Conservation (phyloP, 2,329 filamentous ascomycete species). For the Colletotrichum navitas region DNA sequence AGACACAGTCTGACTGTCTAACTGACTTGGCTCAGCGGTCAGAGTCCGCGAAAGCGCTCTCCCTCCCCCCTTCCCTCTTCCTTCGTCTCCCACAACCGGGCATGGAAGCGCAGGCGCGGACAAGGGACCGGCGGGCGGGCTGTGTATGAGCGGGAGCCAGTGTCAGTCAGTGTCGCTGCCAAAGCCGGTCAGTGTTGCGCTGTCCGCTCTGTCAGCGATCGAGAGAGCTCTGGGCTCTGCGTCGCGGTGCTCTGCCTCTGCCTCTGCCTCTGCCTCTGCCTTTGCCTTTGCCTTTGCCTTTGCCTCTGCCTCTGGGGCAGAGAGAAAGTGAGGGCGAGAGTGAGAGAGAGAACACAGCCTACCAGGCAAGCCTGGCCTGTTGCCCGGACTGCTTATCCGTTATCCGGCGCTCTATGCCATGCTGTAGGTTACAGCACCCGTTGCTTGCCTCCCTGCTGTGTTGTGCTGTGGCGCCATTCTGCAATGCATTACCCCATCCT, state of each 20-base stretch:
- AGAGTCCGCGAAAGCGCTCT: neutral
- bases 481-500: conserved; percentile 21
- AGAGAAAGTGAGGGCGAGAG: no score
- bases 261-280: neutral
- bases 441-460: conserved; percentile 4
- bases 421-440: neutral
- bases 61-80: neutral
- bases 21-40: conserved; percentile 17
- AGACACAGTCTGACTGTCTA: conserved; percentile 13
- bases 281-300: neutral
- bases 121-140: conserved; percentile 19
- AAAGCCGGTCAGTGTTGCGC: conserved; percentile 23
- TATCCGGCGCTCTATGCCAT: neutral
- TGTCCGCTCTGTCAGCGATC: conserved; percentile 18
- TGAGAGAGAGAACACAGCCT: neutral
- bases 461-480: conserved; percentile 3
- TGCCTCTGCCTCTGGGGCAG: no score
- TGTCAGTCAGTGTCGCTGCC: conserved; percentile 35
- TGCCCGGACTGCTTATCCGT: neutral
- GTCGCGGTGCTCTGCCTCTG: conserved; percentile 11
- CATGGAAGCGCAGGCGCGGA: conserved; percentile 16
- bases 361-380: neutral
- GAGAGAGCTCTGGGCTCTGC: conserved; percentile 11
- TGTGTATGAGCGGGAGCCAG: conserved; percentile 36
- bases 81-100: neutral